Evolutionary conservation across 192 early-diverging fungal species (phyloP).

Genomic region (Geranomyces variabilis): DNA sequence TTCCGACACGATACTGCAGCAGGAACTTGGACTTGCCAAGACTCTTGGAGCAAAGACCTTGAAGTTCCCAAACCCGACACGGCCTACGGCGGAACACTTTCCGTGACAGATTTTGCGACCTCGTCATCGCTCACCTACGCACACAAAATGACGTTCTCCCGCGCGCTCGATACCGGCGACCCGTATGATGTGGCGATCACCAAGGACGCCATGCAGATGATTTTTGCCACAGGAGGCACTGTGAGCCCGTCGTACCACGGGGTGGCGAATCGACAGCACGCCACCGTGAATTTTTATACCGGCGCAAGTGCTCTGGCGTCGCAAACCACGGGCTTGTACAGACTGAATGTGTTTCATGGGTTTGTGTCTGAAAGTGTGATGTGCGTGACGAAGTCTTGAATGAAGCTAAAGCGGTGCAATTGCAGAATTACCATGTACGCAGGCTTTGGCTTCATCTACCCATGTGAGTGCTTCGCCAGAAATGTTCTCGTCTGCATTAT

Average conservation of each 20-base stretch:
- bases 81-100: constrained; percentile 25
- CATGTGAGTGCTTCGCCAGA: constrained; percentile 20
- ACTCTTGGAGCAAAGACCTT: constrained; percentile 37
- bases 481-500: no score
- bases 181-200: constrained; percentile 34
- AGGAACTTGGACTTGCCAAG: constrained; percentile 30
- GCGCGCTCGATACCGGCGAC: constrained; percentile 31
- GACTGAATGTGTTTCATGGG: constrained; percentile 41
- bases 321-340: background rate
- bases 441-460: constrained; percentile 29
- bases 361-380: constrained; percentile 13
- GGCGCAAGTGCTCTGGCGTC: background rate
- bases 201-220: constrained; percentile 25
- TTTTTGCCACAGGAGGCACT: constrained; percentile 33
- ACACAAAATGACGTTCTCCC: constrained; percentile 25
- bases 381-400: constrained; percentile 9
- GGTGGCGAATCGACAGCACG: constrained; percentile 22
- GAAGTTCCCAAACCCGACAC: constrained; percentile 14
- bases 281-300: constrained; percentile 34
- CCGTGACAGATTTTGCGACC: constrained; percentile 11
- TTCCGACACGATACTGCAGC: constrained; percentile 8
- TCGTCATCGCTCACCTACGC: constrained; percentile 16
- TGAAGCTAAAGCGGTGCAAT: background rate
- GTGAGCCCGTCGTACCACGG: constrained; percentile 30
- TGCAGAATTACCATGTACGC: constrained; percentile 4